Percentiles rank a stretch among this genome's conserved stretches.
Evolutionary conservation across 1,284 basidiomycete genomes (phyloP).

Genomic region (Leccinum solheimii): DNA sequence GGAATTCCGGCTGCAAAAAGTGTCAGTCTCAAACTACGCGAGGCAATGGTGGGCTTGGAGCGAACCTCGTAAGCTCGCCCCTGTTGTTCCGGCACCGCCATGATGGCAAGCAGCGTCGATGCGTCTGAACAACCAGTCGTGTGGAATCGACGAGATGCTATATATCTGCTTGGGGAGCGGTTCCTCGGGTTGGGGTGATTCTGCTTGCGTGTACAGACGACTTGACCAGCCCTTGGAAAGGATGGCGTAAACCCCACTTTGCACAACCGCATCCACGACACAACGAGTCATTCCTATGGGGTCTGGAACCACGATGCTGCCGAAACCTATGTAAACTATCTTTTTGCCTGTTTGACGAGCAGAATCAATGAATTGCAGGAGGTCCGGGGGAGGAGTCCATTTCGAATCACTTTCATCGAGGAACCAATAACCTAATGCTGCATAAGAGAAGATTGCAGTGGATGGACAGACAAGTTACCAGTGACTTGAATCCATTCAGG

Average conservation of each 20-base stretch:
- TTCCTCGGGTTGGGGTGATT: constrained; percentile 62
- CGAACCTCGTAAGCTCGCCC: constrained; percentile 86
- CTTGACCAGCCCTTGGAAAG: constrained; percentile 99
- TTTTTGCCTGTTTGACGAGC: constrained; percentile 80
- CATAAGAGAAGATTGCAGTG: constrained; percentile 13
- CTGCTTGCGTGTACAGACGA: constrained; percentile 69
- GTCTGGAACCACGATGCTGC: constrained; percentile 97
- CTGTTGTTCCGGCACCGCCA: constrained; percentile 94
- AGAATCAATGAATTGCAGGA: constrained; percentile 80
- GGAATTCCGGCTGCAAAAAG: constrained; percentile 76
- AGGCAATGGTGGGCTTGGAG: neutral
- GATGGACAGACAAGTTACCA: constrained; percentile 44
- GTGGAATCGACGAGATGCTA: constrained; percentile 85
- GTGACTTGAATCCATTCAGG: constrained; percentile 97
- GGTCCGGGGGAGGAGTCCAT: constrained; percentile 82
- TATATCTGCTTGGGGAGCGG: constrained; percentile 79
- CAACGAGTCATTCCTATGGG: constrained; percentile 89
- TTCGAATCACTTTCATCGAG: constrained; percentile 90
- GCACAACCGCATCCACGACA: constrained; percentile 84
- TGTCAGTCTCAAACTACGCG: constrained; percentile 7
- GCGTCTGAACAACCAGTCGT: constrained; percentile 94
- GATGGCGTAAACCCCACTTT: constrained; percentile 87
- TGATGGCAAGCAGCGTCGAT: constrained; percentile 98
- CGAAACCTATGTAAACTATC: constrained; percentile 97
- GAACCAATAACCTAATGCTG: constrained; percentile 84